phyloP scores from a whole-genome alignment of 2,329 filamentous ascomycete genomes.

The Xylariales sp. region DNA sequence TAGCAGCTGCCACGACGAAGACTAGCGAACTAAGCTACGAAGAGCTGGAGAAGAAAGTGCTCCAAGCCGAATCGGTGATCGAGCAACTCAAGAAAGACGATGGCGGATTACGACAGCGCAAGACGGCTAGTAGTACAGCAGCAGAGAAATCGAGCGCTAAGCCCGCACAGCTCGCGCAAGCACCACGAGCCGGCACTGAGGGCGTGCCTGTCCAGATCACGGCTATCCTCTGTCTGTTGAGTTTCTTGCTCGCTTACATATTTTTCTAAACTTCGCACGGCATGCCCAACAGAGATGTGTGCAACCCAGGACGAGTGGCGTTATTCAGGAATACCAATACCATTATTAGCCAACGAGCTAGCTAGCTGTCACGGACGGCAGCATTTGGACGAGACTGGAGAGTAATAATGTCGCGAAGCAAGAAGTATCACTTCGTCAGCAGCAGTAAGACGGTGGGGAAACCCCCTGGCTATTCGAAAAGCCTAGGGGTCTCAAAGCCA shows the following conservation, averaged over 20 bases:
- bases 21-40: slow-evolving; percentile 58
- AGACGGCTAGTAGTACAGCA: slow-evolving; percentile 67
- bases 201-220: slow-evolving; percentile 90
- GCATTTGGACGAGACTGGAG: slow-evolving; percentile 3
- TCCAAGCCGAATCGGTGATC: slow-evolving; percentile 80
- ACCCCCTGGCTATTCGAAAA: slow-evolving; percentile 4
- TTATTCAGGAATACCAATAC: slow-evolving; percentile 18
- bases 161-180: slow-evolving; percentile 63
- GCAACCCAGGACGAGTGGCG: slow-evolving; percentile 6
- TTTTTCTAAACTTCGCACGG: slow-evolving; percentile 76
- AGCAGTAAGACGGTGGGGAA: not conserved
- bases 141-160: slow-evolving; percentile 58
- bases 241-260: slow-evolving; percentile 94
- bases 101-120: slow-evolving; percentile 82
- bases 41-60: slow-evolving; percentile 78
- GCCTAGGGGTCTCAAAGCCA: slow-evolving; percentile 11
- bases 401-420: slow-evolving; percentile 21
- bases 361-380: not conserved
- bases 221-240: slow-evolving; percentile 84
- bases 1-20: slow-evolving; percentile 62
- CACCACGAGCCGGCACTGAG: slow-evolving; percentile 66
- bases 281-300: slow-evolving; percentile 18
- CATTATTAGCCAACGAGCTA: slow-evolving; percentile 12
- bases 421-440: slow-evolving; percentile 19
- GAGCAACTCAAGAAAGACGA: slow-evolving; percentile 73